Evolutionary conservation across 2,329 filamentous ascomycete genomes (phyloP), one percentile per base, ranked within the genome.

Genomic region (Nemania sp.): DNA sequence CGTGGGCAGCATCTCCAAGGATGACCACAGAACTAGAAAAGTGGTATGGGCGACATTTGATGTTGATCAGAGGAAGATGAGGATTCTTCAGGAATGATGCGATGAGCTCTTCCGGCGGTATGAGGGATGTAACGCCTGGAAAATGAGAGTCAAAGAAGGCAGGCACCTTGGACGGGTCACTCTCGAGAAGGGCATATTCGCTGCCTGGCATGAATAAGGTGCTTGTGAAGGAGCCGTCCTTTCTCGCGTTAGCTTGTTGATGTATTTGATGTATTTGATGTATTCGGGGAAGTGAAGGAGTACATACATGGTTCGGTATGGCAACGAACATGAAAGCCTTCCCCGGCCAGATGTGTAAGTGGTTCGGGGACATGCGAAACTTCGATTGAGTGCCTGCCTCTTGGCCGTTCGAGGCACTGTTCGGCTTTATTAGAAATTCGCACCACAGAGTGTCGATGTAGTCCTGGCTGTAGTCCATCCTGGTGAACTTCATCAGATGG

Each of bases 361-460:
- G 93, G 69, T 97, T 91, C 1, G 92, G 92, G 0, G 92, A 95
- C 67, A 98, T 95, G 49, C 83, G 82, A 73, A 96, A 98, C 66
- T 75, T 80, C 29, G 77, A 75, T 47, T 74, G 68, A 15, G 74
- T 66, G 37, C 76, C 73, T 29, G 74, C 66, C 37, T 76, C 73
- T 29, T 71, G 66, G 4, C 65, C 63, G 12, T 64, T 47, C 7
- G 66, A 54, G 0, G 69, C 68, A 2, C 75, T 63, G 32, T 75
- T 75, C 1, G 90, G 82, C 18, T 84, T 80, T 63, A 99, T 92
- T 51, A 87, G 87, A 73, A 99, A 98, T 73, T 99, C 95, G 75
- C 94, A 98, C 95, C 95, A 99, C 5, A 98, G 79, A 0, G 93
- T 95, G 75, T 98, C 94, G 72, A 99, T 95, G 75, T 99, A 99